Conservation (phyloP, 2,329 filamentous ascomycete species). For the Aspergillus sp. region DNA sequence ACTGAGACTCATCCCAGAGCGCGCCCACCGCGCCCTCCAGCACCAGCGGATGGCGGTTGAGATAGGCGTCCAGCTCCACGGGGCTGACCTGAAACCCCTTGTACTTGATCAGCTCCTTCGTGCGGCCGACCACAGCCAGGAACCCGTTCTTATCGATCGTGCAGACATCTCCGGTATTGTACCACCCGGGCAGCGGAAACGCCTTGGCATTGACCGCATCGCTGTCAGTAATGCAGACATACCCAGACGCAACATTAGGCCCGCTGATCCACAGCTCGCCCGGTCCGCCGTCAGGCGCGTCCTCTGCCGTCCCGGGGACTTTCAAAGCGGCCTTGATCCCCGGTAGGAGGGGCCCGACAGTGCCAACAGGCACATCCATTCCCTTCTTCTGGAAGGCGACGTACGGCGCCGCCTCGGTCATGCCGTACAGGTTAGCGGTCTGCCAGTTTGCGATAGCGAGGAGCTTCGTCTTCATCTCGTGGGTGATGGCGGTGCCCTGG, state of each 20-base stretch:
- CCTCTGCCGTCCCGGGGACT: not conserved
- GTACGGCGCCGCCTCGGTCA: conserved; percentile 1
- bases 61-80: not conserved
- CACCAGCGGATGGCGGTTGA: conserved; percentile 1
- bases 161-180: conserved; percentile 1
- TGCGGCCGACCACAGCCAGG: not conserved
- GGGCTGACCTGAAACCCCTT: conserved; percentile 1
- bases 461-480: not conserved
- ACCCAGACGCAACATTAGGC: conserved; percentile 1
- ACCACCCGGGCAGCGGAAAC: conserved; percentile 2
- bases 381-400: not conserved
- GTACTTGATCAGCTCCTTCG: conserved; percentile 3
- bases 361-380: not conserved
- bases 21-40: not conserved
- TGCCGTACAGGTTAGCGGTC: not conserved
- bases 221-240: not conserved
- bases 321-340: not conserved
- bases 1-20: not conserved
- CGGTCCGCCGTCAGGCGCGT: not conserved
- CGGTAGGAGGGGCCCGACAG: not conserved
- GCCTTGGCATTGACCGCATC: not conserved
- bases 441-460: not conserved
- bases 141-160: not conserved
- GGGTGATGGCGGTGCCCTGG: not conserved
- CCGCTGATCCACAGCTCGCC: conserved; percentile 3